phyloP scores from a whole-genome alignment of 1,139 yeast genomes.

The Debaryomyces psychrophilus region DNA sequence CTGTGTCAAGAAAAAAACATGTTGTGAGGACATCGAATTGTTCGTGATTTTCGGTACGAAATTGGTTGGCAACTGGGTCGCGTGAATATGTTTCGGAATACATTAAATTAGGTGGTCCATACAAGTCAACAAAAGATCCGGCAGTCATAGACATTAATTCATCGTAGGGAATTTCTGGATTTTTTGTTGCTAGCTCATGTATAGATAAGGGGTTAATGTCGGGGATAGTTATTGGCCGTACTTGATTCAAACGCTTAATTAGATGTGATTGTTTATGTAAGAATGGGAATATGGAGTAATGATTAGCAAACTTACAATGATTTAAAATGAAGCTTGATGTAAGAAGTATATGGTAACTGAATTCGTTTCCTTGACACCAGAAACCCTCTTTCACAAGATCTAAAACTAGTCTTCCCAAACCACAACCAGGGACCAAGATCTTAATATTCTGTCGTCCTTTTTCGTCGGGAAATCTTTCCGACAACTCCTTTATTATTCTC shows the following conservation, averaged over 20 bases:
- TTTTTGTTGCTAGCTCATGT: conserved; percentile 28
- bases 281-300: conserved; percentile 54
- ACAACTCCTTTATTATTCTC: conserved; percentile 49
- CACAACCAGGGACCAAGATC: conserved; percentile 81
- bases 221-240: conserved; percentile 55
- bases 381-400: conserved; percentile 73
- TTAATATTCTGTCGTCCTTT: conserved; percentile 40
- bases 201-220: conserved; percentile 49
- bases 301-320: conserved; percentile 42
- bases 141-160: conserved; percentile 75
- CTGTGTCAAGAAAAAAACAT: conserved; percentile 80
- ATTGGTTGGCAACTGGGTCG: conserved; percentile 41
- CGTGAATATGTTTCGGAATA: conserved; percentile 42
- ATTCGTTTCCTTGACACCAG: conserved; percentile 82
- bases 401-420: conserved; percentile 75
- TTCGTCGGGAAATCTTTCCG: conserved; percentile 43
- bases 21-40: conserved; percentile 64
- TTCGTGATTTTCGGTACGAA: conserved; percentile 41
- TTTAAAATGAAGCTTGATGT: conserved; percentile 69
- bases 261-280: conserved; percentile 56
- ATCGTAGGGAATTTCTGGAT: conserved; percentile 47
- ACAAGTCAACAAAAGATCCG: conserved; percentile 78
- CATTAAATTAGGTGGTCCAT: conserved; percentile 53
- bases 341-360: conserved; percentile 78
- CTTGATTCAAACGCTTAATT: conserved; percentile 45